Conservation (phyloP, 2,329 filamentous ascomycete genomes). For the Cladophialophora immunda region DNA sequence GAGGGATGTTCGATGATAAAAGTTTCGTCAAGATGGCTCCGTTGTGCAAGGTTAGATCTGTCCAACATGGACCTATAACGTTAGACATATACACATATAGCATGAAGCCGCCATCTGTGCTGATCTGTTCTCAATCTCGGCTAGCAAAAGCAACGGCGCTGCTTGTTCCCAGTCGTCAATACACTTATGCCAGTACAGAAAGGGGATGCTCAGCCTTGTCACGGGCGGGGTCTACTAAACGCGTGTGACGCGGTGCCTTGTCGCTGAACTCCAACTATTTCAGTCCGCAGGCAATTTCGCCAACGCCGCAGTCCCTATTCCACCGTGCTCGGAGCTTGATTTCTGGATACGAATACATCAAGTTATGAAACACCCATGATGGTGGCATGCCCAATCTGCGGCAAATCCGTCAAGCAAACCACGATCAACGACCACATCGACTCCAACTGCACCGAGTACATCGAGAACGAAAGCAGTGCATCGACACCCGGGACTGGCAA, state of each 20-base stretch:
- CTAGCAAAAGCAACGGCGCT: background rate
- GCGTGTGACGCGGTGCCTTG: background rate
- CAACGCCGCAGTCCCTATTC: background rate
- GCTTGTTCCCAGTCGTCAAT: too few relatives aligned
- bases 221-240: background rate
- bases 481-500: constrained; percentile 52
- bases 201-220: constrained; percentile 16
- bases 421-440: constrained; percentile 93
- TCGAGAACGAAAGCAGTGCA: constrained; percentile 55
- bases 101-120: background rate
- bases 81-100: background rate
- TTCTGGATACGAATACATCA: background rate
- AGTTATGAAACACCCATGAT: constrained; percentile 34
- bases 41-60: background rate
- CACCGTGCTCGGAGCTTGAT: background rate
- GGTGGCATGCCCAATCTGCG: constrained; percentile 85
- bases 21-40: background rate
- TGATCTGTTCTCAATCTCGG: background rate
- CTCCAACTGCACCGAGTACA: constrained; percentile 75
- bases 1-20: background rate
- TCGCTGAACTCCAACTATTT: background rate
- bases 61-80: background rate
- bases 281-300: background rate
- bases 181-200: background rate
- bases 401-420: constrained; percentile 72